Base-by-base conservation (phyloP, 495 filamentous ascomycete species). In the Annulohypoxylon nitens region DNA sequence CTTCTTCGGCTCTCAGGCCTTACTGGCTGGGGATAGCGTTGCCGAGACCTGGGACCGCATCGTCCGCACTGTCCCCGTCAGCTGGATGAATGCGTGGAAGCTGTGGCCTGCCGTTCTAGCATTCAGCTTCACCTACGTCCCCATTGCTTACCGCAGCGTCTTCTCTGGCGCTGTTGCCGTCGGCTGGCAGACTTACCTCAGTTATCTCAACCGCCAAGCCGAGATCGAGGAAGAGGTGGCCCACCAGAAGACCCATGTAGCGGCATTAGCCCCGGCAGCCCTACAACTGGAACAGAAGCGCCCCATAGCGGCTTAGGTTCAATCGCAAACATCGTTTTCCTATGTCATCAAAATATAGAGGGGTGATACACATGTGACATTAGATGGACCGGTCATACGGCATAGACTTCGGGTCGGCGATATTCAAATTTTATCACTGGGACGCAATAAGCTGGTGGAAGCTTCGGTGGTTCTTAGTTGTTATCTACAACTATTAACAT, bases 141-240 rank as follows among this genome's bases (percentile, higher is more conserved):
- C 89, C 30, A 80, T 93, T 23, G 88, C 94, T 78, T 95, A 91
- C 76, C 85, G 95, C 57, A 91, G 88, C 60, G 83, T 97, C 8
- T 94, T 97, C 78, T 89, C 91, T 0, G 94, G 90, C 12, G 79
- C 88, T 12, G 86, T 94, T 74, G 94, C 93, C 2, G 90, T 97
- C 51, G 92, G 93, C 1, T 98, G 94, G 94, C 95, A 97, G 82
- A 93, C 92, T 2, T 98, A 98, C 85, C 76, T 98, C 70, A 91
- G 89, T 61, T 92, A 89, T 81, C 81, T 98, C 78, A 97, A 97
- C 71, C 88, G 91, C 79, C 86, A 83, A 69, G 93, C 92, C 4
- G 92, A 92, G 72, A 80, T 82, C 45, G 84, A 89, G 33, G 75
- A 72, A 61, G 61, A 58, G 39, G 39, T 61, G 23, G 69, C 61